Conservation (phyloP, 345 rosid species). For the Erodium maritimum region DNA sequence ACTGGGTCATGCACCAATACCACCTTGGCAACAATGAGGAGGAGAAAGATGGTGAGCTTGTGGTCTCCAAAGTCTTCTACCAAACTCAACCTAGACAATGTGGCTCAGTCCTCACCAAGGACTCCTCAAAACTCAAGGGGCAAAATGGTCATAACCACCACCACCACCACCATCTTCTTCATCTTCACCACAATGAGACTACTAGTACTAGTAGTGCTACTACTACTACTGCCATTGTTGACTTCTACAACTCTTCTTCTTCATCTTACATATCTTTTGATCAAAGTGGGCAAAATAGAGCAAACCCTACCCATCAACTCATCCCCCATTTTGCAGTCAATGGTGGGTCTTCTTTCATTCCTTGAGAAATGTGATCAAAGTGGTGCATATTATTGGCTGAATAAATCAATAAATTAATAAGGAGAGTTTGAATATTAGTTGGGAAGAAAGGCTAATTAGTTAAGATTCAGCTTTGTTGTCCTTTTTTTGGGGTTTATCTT, state of each 20-base stretch:
- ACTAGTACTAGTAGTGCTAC: slow-evolving; percentile 11
- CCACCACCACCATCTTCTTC: too few relatives aligned
- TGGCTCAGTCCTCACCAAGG: slow-evolving; percentile 22
- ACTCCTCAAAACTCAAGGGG: slow-evolving; percentile 25
- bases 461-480: neutral
- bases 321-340: slow-evolving; percentile 53
- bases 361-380: slow-evolving; percentile 16
- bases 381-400: neutral
- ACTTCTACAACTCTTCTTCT: slow-evolving; percentile 40
- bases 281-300: slow-evolving; percentile 41
- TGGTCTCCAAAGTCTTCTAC: slow-evolving; percentile 85
- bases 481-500: too few relatives aligned
- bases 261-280: slow-evolving; percentile 43
- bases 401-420: too few relatives aligned
- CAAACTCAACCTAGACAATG: slow-evolving; percentile 98
- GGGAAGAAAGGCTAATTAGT: neutral
- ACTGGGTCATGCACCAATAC: slow-evolving; percentile 98
- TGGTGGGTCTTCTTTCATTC: slow-evolving; percentile 49
- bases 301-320: slow-evolving; percentile 27
- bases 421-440: neutral
- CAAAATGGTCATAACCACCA: slow-evolving; percentile 19
- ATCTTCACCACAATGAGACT: neutral
- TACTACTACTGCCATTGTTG: slow-evolving; percentile 23
- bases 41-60: slow-evolving; percentile 93
- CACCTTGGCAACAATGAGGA: slow-evolving; percentile 84